Base-by-base conservation (phyloP, 1,284 basidiomycete genomes). In the Trichosporon inkin region DNA sequence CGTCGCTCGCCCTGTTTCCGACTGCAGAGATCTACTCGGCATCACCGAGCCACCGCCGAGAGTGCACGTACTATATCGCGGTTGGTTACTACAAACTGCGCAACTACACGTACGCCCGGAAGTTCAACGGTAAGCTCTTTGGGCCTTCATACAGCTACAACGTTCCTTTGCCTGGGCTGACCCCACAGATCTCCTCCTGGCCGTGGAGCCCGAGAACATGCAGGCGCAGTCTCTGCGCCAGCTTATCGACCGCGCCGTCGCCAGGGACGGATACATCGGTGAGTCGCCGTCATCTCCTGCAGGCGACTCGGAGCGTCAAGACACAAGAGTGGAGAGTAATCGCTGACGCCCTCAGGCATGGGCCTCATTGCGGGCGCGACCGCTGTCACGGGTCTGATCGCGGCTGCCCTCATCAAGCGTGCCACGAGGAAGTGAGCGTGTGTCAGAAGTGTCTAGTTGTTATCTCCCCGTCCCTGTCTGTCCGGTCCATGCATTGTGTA, bases 21-120 rank as follows among this genome's bases (percentile, higher is more conserved):
- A 32, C 28, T 36, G 6, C 71, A 94, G 96, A 98, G 57, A 89
- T 99, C 62, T 99, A 96, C 80, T 87, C 92, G 56, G 83, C 86
- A 2, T 94, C 97, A 64, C 88, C 95, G 10, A 80, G 85, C 35
- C 84, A 96, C 66, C 83, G 96, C 65, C 82, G 96, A 77, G 96
- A 99, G 79, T 99, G 96, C 73, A 80, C 98, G 37, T 99, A 98
- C 76, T 99, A 98, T 80, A 87, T 99, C 53, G 91, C 92, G 1
- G 82, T 99, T 11, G 96, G 96, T 0, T 88, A 99, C 78, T 98
- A 92, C 80, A 99, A 99, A 83, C 88, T 98, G 84, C 87, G 88
- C 35, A 95, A 98, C 77, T 98, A 89, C 74, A 89, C 90, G 38
- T 92, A 98, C 75, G 92, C 94, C 2, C 88, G 85, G 78, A 87